A percentile compares a stretch with the other conserved stretches of the same genome.
Evolutionary conservation across 768 basidiomycete genomes (phyloP).

Genomic region (Clathrus columnatus): DNA sequence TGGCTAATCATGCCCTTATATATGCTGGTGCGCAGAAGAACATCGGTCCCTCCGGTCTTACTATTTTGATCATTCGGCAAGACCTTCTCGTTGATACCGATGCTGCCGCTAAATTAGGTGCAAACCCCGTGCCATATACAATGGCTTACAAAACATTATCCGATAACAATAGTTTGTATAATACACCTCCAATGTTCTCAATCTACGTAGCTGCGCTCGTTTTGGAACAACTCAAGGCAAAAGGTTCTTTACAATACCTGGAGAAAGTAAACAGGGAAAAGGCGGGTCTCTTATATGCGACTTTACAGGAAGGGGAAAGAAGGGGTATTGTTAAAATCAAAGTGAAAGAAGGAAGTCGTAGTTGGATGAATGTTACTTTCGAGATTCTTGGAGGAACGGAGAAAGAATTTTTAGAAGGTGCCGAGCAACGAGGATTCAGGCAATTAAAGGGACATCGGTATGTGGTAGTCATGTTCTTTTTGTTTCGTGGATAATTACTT

Average conservation of each 20-base stretch:
- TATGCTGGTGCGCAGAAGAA: slow-evolving; percentile 99
- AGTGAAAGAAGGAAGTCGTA: slow-evolving; percentile 67
- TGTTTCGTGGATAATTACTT: no score
- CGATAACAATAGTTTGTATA: slow-evolving; percentile 70
- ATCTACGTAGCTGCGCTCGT: slow-evolving; percentile 89
- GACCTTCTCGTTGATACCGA: slow-evolving; percentile 90
- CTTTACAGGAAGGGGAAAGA: slow-evolving; percentile 58
- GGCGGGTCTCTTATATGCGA: slow-evolving; percentile 66
- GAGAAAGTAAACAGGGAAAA: slow-evolving; percentile 63
- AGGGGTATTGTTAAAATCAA: slow-evolving; percentile 63
- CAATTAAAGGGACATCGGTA: slow-evolving; percentile 90
- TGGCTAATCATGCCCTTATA: slow-evolving; percentile 87
- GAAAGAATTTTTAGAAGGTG: slow-evolving; percentile 69
- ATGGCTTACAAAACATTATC: slow-evolving; percentile 79
- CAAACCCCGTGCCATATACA: slow-evolving; percentile 64
- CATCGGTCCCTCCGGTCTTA: slow-evolving; percentile 87
- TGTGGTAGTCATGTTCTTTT: slow-evolving; percentile 21
- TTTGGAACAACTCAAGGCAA: slow-evolving; percentile 53
- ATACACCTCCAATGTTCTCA: slow-evolving; percentile 87
- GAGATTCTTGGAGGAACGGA: slow-evolving; percentile 63
- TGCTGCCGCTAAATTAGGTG: slow-evolving; percentile 64
- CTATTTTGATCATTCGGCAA: slow-evolving; percentile 88
- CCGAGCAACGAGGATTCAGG: slow-evolving; percentile 70
- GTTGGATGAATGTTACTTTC: slow-evolving; percentile 97
- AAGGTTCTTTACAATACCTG: slow-evolving; percentile 60